A percentile compares a stretch with the other conserved stretches of the same genome.
Conservation (phyloP, 2,329 filamentous ascomycete genomes). For the Colletotrichum sojae region DNA sequence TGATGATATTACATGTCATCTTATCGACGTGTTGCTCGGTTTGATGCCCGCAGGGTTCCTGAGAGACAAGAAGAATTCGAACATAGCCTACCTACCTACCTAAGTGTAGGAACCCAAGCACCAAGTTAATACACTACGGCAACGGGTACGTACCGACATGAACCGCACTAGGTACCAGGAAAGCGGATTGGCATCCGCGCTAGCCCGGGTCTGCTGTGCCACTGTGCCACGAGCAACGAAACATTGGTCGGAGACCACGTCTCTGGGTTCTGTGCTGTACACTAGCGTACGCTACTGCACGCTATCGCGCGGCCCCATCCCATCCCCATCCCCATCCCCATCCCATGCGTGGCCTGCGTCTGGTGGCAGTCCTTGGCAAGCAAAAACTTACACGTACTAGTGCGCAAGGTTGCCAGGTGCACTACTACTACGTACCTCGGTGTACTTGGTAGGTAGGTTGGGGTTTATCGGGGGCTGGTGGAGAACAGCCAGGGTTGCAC, state of each 20-base stretch:
- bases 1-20: too few species aligned
- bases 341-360: neutral
- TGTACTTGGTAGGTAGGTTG: constrained; percentile 3
- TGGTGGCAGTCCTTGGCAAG: constrained; percentile 32
- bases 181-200: constrained; percentile 21
- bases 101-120: too few species aligned
- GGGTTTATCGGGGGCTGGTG: constrained; percentile 34
- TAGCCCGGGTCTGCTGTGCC: neutral
- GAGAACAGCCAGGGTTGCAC: constrained; percentile 36
- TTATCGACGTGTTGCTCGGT: constrained; percentile 30
- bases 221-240: constrained; percentile 23
- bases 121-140: too few species aligned
- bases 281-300: too few species aligned
- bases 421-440: too few species aligned
- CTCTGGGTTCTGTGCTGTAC: constrained; percentile 8
- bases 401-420: too few species aligned
- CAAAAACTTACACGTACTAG: too few species aligned
- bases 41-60: constrained; percentile 35
- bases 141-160: neutral
- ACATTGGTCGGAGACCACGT: constrained; percentile 29
- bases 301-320: constrained; percentile 10
- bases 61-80: constrained; percentile 5
- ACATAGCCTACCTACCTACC: too few species aligned
- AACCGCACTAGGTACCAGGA: constrained; percentile 24
- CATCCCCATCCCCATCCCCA: constrained; percentile 1